Conservation (phyloP, 2,329 filamentous ascomycete species). For the Aspergillus glaucus region DNA sequence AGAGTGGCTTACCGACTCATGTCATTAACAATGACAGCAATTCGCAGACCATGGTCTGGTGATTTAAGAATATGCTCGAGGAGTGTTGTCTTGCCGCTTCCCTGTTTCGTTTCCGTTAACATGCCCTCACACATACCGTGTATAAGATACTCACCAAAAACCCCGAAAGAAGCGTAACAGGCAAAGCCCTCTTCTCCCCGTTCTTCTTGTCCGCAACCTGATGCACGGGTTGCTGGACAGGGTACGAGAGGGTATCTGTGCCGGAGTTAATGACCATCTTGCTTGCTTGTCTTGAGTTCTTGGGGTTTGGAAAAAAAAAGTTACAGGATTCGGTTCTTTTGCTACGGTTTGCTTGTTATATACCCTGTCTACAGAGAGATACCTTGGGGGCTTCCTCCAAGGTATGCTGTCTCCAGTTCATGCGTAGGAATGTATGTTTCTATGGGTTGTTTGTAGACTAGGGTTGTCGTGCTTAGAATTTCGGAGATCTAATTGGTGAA, state of each 20-base stretch:
- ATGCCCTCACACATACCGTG: neutral
- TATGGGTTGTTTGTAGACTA: neutral
- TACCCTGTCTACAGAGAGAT: too few species aligned
- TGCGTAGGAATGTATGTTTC: neutral
- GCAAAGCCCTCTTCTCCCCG: conserved; percentile 32
- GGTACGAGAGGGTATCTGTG: conserved; percentile 5
- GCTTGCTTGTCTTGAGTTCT: too few species aligned
- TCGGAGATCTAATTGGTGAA: neutral
- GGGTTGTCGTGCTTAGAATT: neutral
- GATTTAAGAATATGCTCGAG: conserved; percentile 62
- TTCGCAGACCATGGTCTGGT: conserved; percentile 57
- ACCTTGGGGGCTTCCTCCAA: too few species aligned
- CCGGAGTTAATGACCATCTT: conserved; percentile 14
- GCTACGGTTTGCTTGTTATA: too few species aligned
- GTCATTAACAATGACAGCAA: conserved; percentile 69
- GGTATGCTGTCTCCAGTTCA: too few species aligned
- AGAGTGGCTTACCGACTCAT: conserved; percentile 50
- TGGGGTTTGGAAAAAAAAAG: neutral
- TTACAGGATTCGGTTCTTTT: neutral
- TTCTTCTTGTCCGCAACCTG: conserved; percentile 14
- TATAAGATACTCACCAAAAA: conserved; percentile 43
- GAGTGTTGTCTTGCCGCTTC: conserved; percentile 65
- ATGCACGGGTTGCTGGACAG: neutral
- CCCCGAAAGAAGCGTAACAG: conserved; percentile 56
- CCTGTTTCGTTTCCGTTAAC: conserved; percentile 34